Evolutionary conservation across 345 rosid genomes (phyloP), one percentile per base, ranked within the genome.

Genomic region (Punica granatum): DNA sequence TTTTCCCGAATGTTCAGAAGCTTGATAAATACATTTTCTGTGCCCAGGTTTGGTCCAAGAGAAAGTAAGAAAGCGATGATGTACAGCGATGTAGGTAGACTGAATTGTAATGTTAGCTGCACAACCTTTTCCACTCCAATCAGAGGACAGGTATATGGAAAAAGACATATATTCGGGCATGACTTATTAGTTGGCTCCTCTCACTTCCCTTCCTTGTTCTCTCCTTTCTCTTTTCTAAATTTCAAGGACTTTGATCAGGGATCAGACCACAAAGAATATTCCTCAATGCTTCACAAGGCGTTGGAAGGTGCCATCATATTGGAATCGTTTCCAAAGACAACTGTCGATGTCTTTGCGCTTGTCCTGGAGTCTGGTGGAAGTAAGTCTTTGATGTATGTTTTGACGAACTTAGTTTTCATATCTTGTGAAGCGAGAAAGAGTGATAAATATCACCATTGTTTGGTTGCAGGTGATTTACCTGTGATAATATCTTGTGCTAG

Each of bases 291-390:
- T 82, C 92, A 85, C 75, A 94, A 94, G 80, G 88, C 99, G 31
- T 75, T 94, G 79, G 96, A 94, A 78, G 97, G 97, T 51, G 90
- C 89, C 30, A 83, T 92, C 67, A 86, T 90, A 58, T 75, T 78
- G 78, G 96, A 94, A 84, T 77, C 89, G 59, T 91, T 91, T 68
- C 99, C 98, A 11, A 91, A 94, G 81, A 86, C 99, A 62, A 91
- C 99, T 2, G 98, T 89, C 28, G 98, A 94, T 78, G 92, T 94
- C 56, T 94, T 91, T 77, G 99, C 96, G 0, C 77, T 94, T 76
- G 96, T 91, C 56, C 82, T 94, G 84, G 98, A 91, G 78, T 91
- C 98, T 73, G 98, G 97, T 67, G 99, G 99, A 81, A 78, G 98
- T 94, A 83, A 89, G 99, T 83, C 26, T 26, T 58, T 33, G 21